A percentile compares a stretch with the other conserved stretches of the same genome.
phyloP scores from a whole-genome alignment of 2,329 filamentous ascomycete species.

The Fusarium setosum region DNA sequence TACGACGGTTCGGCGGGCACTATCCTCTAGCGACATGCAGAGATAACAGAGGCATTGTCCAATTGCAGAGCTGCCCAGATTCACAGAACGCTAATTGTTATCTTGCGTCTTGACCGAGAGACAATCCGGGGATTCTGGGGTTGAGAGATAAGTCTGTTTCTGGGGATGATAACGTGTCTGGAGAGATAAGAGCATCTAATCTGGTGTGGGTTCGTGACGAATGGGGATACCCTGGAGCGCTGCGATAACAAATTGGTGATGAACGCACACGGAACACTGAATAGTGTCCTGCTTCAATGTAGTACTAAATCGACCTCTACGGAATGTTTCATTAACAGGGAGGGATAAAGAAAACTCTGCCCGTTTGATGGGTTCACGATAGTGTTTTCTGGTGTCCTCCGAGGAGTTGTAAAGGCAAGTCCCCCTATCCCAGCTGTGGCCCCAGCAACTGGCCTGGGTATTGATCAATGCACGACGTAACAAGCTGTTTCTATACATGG shows the following conservation, averaged over 20 bases:
- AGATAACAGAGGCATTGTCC: slow-evolving; percentile 30
- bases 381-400: slow-evolving; percentile 8
- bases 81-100: slow-evolving; percentile 23
- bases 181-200: slow-evolving; percentile 30
- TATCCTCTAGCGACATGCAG: neutral
- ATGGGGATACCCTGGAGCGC: slow-evolving; percentile 8
- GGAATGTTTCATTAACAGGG: slow-evolving; percentile 1
- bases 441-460: slow-evolving; percentile 5
- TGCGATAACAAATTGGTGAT: neutral
- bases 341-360: slow-evolving; percentile 10
- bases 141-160: slow-evolving; percentile 29
- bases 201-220: slow-evolving; percentile 3
- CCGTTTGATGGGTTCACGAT: slow-evolving; percentile 20
- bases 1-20: slow-evolving; percentile 1
- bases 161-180: slow-evolving; percentile 15
- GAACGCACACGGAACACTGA: neutral
- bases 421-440: neutral
- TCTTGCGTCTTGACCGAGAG: slow-evolving; percentile 23
- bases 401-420: neutral
- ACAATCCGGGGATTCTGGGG: slow-evolving; percentile 32
- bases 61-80: slow-evolving; percentile 36
- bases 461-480: slow-evolving; percentile 10
- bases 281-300: neutral
- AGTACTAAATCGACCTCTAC: slow-evolving; percentile 2
- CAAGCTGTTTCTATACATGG: slow-evolving; percentile 16